Evolutionary conservation across 495 filamentous ascomycete genomes (phyloP).

Genomic region (Lindgomyces ingoldianus): DNA sequence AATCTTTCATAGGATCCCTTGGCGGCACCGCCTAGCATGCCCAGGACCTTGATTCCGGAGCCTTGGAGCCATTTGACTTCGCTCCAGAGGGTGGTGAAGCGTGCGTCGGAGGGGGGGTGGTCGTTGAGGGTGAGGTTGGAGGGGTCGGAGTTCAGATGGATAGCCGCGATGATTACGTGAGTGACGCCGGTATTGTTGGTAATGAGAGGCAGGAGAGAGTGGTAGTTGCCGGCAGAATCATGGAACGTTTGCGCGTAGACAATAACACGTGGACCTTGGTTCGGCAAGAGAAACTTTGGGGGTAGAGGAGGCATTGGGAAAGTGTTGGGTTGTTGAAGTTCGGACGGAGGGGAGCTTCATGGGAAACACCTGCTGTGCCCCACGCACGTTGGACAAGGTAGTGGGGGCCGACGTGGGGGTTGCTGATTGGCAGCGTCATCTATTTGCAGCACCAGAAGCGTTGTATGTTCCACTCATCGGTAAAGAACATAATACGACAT

Average conservation of each 20-base stretch:
- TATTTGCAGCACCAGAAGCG: not conserved
- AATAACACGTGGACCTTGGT: conserved; percentile 42
- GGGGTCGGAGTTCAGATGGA: conserved; percentile 50
- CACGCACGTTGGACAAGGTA: too few species aligned
- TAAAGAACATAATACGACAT: not conserved
- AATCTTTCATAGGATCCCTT: conserved; percentile 46
- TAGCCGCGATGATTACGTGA: conserved; percentile 50
- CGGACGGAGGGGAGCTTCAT: not conserved
- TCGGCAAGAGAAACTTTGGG: conserved; percentile 32
- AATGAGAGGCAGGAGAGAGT: conserved; percentile 51
- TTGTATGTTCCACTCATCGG: not conserved
- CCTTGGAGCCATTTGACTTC: conserved; percentile 49
- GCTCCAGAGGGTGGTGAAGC: conserved; percentile 44
- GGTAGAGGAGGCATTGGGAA: conserved; percentile 32
- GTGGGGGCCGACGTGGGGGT: conserved; percentile 29
- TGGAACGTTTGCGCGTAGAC: conserved; percentile 52
- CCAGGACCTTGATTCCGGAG: conserved; percentile 48
- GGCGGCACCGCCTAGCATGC: conserved; percentile 51
- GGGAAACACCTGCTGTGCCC: not conserved
- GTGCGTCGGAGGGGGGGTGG: conserved; percentile 39
- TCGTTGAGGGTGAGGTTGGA: conserved; percentile 52
- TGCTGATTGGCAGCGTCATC: conserved; percentile 4
- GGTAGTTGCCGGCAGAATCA: conserved; percentile 34
- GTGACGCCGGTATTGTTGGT: conserved; percentile 49
- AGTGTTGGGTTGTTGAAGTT: not conserved